Evolutionary conservation across 129 eudicot species (phyloP).

Genomic region (Saposhnikovia divaricata): DNA sequence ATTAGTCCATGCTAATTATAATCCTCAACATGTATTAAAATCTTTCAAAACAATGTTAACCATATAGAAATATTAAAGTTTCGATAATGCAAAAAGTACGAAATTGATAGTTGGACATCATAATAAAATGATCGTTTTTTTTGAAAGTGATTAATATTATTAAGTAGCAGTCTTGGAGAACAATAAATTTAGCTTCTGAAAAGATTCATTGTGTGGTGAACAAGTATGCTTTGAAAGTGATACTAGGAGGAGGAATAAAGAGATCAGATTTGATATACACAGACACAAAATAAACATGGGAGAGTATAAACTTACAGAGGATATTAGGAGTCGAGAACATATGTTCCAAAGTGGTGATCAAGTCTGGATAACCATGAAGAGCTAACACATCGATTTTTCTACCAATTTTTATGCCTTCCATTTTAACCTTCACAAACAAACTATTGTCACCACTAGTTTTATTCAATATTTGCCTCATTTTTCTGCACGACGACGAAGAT

Average conservation of each 20-base stretch:
- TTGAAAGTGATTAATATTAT: too few relatives aligned
- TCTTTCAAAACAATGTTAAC: too few relatives aligned
- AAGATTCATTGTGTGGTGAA: too few relatives aligned
- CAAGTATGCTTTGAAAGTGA: too few relatives aligned
- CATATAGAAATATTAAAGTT: too few relatives aligned
- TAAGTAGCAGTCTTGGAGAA: too few relatives aligned
- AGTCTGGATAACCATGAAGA: background rate
- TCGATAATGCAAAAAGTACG: too few relatives aligned
- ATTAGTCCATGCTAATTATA: background rate
- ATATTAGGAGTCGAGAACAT: background rate
- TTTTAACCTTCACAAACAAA: slow-evolving; percentile 7
- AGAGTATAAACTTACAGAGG: background rate
- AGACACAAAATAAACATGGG: background rate
- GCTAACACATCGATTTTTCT: background rate
- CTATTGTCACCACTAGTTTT: background rate
- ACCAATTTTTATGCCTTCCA: background rate
- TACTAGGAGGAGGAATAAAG: background rate
- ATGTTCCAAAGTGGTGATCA: background rate
- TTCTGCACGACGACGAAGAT: background rate
- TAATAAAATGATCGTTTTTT: too few relatives aligned
- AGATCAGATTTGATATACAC: background rate
- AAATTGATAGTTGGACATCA: too few relatives aligned
- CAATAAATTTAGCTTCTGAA: too few relatives aligned
- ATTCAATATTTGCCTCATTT: background rate
- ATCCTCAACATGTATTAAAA: background rate